Percentiles rank a stretch among this genome's conserved stretches.
Evolutionary conservation across 2,329 filamentous ascomycete genomes (phyloP).

Genomic region (Pezicula radicicola): DNA sequence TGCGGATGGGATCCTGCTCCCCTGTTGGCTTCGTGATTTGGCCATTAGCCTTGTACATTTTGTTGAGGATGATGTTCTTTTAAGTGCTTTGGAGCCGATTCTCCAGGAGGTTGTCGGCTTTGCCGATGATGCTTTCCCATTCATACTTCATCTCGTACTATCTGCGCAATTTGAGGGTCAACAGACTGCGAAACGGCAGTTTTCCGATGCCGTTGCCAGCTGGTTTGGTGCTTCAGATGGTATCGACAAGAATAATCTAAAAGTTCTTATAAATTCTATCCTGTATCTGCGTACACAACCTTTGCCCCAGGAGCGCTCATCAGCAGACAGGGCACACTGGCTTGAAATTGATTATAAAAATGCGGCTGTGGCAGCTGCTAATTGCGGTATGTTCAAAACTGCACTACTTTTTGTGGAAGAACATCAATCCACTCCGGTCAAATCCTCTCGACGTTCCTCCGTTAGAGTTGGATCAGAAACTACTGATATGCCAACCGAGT

Average conservation of each 20-base stretch:
- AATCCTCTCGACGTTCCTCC: conserved; percentile 66
- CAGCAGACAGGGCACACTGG: conserved; percentile 79
- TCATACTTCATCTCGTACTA: conserved; percentile 79
- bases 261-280: conserved; percentile 73
- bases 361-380: conserved; percentile 68
- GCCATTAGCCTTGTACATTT: conserved; percentile 58
- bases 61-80: conserved; percentile 60
- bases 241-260: conserved; percentile 57
- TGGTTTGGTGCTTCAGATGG: conserved; percentile 55
- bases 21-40: conserved; percentile 61
- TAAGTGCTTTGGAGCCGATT: conserved; percentile 66
- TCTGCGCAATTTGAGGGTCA: conserved; percentile 62
- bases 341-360: conserved; percentile 75
- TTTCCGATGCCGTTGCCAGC: conserved; percentile 64
- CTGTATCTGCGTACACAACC: conserved; percentile 85
- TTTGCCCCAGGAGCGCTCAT: conserved; percentile 71
- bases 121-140: conserved; percentile 74
- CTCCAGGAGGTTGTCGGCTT: conserved; percentile 65
- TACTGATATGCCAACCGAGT: conserved; percentile 53
- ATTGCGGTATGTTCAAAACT: conserved; percentile 83
- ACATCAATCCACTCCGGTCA: conserved; percentile 52
- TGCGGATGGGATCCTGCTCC: conserved; percentile 35
- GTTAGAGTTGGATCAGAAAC: conserved; percentile 36
- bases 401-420: conserved; percentile 82
- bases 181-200: conserved; percentile 51